Evolutionary conservation across 2,329 filamentous ascomycete species (phyloP), one percentile per base, ranked within the genome.

Genomic region (Epicoccum sorghinum): DNA sequence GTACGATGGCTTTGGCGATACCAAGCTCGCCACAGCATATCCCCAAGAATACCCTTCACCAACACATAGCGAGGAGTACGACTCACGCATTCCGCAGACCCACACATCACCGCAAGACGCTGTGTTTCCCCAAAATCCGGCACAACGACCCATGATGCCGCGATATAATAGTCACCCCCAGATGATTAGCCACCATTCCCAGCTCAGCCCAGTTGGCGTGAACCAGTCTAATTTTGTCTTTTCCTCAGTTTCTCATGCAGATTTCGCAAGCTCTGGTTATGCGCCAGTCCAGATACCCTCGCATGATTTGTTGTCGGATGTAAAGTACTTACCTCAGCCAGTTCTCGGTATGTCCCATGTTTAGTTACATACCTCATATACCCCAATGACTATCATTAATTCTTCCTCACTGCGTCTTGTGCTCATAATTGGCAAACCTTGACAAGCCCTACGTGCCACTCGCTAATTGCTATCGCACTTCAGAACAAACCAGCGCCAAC

Each of bases 281-380:
- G 58, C 63, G 52, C 36, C 66, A 63, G 61, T 65, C 54, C 71
- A 73, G 64, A 71, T 74, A 68, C 70, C 71, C 63, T 59, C 63
- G 56, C 64, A 71, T 72, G 64, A 72, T 66, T 58, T 67, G 41
- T 64, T 57, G 57, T 57, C 65, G 54, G 67, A 72, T 70, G 70
- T 72, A 68, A 71, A 72, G 54, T 72, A 72, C 67, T 66, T 73
- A 65, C 66, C 68, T 52, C 69, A 71, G 56, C 69, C 69, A 66
- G 67, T 69, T 62, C 71, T 73, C 59, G 70, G 72, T 75, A 75
- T 74, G 72, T 75, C 71, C 66, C 72, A 68, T 67, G 66, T 75
- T 63, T 75, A 72, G 69, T 71, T 68, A 65, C 55, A 64, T 62
- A 66, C 62, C 56, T 64, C 59, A 47, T 64, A 70, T 66, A 68